phyloP scores from a whole-genome alignment of 805 yeast species.

The Komagataella phaffii region DNA sequence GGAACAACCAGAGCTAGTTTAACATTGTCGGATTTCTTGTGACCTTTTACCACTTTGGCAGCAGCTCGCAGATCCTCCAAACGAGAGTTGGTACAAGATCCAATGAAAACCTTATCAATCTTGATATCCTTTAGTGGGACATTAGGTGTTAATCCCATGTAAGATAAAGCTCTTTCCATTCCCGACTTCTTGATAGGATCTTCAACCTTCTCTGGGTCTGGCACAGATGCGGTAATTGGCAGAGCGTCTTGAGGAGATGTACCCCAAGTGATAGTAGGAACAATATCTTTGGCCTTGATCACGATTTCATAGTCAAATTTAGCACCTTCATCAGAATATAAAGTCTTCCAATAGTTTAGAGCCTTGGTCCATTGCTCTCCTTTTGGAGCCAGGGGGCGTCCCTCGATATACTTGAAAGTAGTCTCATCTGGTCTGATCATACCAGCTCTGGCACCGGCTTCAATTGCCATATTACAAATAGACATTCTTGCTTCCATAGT shows the following conservation, averaged over 20 bases:
- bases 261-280: conserved; percentile 99
- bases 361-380: conserved; percentile 96
- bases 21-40: conserved; percentile 70
- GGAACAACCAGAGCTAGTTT: conserved; percentile 87
- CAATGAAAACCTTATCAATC: conserved; percentile 92
- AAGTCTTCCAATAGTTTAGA: conserved; percentile 76
- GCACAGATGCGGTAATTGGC: conserved; percentile 83
- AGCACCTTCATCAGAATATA: conserved; percentile 84
- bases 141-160: conserved; percentile 85
- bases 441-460: conserved; percentile 99
- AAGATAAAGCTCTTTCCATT: conserved; percentile 81
- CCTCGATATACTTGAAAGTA: conserved; percentile 81
- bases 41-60: conserved; percentile 85
- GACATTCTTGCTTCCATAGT: conserved; percentile 99
- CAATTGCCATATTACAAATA: conserved; percentile 98
- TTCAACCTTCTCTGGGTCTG: conserved; percentile 67
- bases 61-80: conserved; percentile 95
- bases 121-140: conserved; percentile 62
- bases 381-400: conserved; percentile 88
- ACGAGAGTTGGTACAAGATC: conserved; percentile 96
- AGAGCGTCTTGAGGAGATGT: conserved; percentile 98
- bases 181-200: conserved; percentile 72
- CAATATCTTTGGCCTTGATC: conserved; percentile 72
- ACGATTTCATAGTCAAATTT: conserved; percentile 72
- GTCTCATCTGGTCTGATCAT: conserved; percentile 93